Evolutionary conservation across 148 eudicot species (phyloP).

Genomic region (Fallopia convolvulus): DNA sequence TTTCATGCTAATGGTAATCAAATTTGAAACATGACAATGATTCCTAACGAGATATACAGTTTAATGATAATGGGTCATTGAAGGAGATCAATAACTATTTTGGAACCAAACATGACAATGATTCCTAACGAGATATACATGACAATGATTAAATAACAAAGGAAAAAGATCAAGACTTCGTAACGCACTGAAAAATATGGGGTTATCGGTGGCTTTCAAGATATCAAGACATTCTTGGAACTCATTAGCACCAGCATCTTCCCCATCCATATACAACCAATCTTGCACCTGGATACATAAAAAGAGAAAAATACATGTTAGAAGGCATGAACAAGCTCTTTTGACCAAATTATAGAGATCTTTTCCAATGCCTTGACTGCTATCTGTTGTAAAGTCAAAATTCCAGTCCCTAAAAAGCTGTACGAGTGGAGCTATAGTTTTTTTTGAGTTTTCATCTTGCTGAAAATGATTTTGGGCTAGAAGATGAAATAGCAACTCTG

Average conservation of each 20-base stretch:
- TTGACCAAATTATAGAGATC: slow-evolving; percentile 65
- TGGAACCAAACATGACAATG: too few species aligned
- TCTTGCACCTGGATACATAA: slow-evolving; percentile 56
- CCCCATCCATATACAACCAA: slow-evolving; percentile 1
- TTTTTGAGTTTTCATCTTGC: slow-evolving; percentile 53
- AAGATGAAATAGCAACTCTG: slow-evolving; percentile 63
- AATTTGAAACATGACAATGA: too few species aligned
- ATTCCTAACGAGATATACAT: too few species aligned
- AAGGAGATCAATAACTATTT: too few species aligned
- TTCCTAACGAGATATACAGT: too few species aligned
- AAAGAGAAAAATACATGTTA: background rate
- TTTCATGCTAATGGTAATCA: too few species aligned
- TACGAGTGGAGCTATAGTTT: slow-evolving; percentile 62
- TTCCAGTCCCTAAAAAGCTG: slow-evolving; percentile 66
- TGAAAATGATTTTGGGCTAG: slow-evolving; percentile 67
- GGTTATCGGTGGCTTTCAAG: slow-evolving; percentile 41
- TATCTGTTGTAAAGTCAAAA: slow-evolving; percentile 58
- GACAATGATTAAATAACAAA: too few species aligned
- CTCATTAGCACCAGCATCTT: slow-evolving; percentile 37
- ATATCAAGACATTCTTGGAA: slow-evolving; percentile 71
- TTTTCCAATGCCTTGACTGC: slow-evolving; percentile 66
- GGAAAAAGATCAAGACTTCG: too few species aligned
- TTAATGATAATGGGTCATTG: too few species aligned
- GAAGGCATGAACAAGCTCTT: slow-evolving; percentile 31
- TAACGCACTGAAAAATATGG: slow-evolving; percentile 27